Evolutionary conservation across 2,329 filamentous ascomycete genomes (phyloP).

Genomic region (Botrytis fragariae): DNA sequence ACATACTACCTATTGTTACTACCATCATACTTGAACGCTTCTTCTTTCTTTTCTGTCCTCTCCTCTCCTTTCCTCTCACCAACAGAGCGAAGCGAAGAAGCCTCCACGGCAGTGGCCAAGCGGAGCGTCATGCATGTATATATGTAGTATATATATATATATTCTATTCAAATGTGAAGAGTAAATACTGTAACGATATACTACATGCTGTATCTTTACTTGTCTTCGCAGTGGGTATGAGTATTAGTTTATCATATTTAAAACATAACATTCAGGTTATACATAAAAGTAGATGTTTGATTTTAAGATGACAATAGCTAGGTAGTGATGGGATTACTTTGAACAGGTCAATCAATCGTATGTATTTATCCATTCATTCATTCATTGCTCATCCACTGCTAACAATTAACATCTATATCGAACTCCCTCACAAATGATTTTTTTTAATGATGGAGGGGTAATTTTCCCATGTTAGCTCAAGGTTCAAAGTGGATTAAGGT

Average conservation of each 20-base stretch:
- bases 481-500: neutral
- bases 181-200: neutral
- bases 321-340: neutral
- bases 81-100: neutral
- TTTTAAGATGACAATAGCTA: neutral
- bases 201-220: neutral
- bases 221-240: no score
- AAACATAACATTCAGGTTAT: neutral
- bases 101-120: neutral
- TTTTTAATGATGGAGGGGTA: slow-evolving; percentile 1
- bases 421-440: neutral
- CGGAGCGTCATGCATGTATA: neutral
- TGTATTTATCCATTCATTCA: neutral
- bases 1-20: neutral
- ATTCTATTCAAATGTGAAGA: neutral
- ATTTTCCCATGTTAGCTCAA: neutral
- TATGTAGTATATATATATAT: neutral
- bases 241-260: neutral
- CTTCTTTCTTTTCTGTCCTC: neutral
- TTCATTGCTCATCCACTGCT: neutral
- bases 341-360: neutral
- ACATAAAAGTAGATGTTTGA: rapidly evolving
- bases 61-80: neutral
- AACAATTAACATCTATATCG: neutral
- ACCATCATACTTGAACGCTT: neutral